phyloP scores from a whole-genome alignment of 164 flowering plant genomes.

The Buxus sempervirens region DNA sequence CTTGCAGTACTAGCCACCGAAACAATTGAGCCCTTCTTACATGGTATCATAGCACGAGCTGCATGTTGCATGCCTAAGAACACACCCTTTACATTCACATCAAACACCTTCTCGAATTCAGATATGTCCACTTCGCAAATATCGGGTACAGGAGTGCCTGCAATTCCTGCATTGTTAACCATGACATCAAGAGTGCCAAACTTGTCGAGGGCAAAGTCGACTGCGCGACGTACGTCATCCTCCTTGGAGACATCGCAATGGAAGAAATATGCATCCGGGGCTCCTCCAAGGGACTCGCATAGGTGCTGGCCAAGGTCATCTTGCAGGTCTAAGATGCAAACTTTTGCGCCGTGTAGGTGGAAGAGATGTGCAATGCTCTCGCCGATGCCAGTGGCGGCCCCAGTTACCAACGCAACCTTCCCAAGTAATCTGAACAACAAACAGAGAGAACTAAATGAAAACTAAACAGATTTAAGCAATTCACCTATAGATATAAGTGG shows the following conservation, averaged over 20 bases:
- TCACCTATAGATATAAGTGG: neutral
- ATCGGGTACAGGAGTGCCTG: constrained; percentile 46
- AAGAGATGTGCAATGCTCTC: constrained; percentile 69
- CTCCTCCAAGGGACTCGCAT: constrained; percentile 45
- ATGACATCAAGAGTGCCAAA: constrained; percentile 76
- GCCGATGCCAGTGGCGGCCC: constrained; percentile 89
- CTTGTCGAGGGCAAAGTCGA: constrained; percentile 52
- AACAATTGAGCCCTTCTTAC: constrained; percentile 54
- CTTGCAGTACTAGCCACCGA: constrained; percentile 60
- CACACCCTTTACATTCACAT: constrained; percentile 72
- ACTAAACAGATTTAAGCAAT: neutral
- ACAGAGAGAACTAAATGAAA: neutral
- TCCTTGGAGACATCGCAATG: constrained; percentile 73
- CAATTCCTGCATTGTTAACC: constrained; percentile 83
- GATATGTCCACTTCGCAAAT: constrained; percentile 52
- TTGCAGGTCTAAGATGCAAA: constrained; percentile 65
- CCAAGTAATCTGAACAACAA: constrained; percentile 59
- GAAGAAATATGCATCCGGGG: constrained; percentile 32
- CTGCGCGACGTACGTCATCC: constrained; percentile 55
- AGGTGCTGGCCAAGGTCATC: constrained; percentile 50
- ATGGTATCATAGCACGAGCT: constrained; percentile 84
- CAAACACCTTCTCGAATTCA: constrained; percentile 59
- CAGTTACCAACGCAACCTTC: constrained; percentile 79
- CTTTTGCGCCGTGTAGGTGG: constrained; percentile 70
- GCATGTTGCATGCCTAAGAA: constrained; percentile 91